Percentiles rank a stretch among this genome's conserved stretches.
phyloP scores from a whole-genome alignment of 2,329 filamentous ascomycete species.

The Thermothelomyces thermophilus region DNA sequence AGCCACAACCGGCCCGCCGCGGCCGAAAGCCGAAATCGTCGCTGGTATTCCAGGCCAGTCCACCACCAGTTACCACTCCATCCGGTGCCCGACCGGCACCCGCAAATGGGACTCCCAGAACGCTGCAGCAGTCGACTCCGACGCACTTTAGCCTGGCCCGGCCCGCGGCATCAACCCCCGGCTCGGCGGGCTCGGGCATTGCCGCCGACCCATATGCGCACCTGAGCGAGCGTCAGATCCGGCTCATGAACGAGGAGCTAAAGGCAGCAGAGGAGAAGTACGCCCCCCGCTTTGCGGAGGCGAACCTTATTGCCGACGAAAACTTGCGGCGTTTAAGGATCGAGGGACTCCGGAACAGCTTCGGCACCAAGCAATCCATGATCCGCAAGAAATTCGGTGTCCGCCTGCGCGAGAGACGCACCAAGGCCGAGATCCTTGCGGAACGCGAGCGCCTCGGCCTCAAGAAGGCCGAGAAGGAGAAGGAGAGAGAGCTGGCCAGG shows the following conservation, averaged over 20 bases:
- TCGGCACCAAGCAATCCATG: constrained; percentile 50
- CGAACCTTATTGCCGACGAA: constrained; percentile 33
- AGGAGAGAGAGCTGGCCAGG: constrained; percentile 12
- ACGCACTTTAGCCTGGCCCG: constrained; percentile 4
- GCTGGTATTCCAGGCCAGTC: constrained; percentile 22
- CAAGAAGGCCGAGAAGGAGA: constrained; percentile 24
- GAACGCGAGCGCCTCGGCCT: constrained; percentile 37
- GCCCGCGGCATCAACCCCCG: constrained; percentile 10
- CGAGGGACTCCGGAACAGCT: constrained; percentile 43
- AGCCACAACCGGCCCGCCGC: background rate
- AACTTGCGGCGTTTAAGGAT: constrained; percentile 30
- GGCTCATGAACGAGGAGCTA: constrained; percentile 34
- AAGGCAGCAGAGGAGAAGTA: constrained; percentile 34
- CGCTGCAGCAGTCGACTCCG: constrained; percentile 15
- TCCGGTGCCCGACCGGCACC: constrained; percentile 7
- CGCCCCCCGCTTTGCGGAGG: constrained; percentile 37
- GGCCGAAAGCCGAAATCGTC: constrained; percentile 23
- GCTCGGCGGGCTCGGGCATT: constrained; percentile 16
- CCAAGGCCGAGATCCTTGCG: constrained; percentile 39
- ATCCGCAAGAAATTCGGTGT: constrained; percentile 55
- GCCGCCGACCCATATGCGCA: constrained; percentile 40
- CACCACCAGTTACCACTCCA: no score
- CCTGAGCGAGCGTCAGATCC: constrained; percentile 31
- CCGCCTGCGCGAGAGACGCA: constrained; percentile 43
- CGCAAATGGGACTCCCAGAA: constrained; percentile 9